Evolutionary conservation across 1,284 basidiomycete species (phyloP).

Genomic region (Caloboletus inedulis): DNA sequence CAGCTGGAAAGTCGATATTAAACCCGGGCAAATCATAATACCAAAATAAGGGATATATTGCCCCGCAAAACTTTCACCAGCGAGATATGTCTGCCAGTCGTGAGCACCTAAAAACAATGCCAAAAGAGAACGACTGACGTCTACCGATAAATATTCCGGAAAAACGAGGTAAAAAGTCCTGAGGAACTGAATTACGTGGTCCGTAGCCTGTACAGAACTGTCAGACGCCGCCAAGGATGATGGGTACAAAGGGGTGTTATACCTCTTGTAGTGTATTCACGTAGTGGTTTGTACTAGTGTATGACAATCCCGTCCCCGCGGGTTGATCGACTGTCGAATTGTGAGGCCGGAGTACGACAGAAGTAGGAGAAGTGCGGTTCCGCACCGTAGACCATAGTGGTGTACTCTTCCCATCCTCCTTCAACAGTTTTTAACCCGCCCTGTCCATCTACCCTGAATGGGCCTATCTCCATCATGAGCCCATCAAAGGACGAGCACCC

Average conservation of each 20-base stretch:
- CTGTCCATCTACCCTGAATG: slow-evolving; percentile 81
- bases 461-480: slow-evolving; percentile 96
- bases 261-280: slow-evolving; percentile 79
- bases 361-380: slow-evolving; percentile 9
- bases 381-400: slow-evolving; percentile 91
- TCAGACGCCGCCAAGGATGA: background rate
- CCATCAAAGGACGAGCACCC: slow-evolving; percentile 98
- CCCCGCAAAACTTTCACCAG: slow-evolving; percentile 96
- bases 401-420: slow-evolving; percentile 98
- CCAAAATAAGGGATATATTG: slow-evolving; percentile 97
- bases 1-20: background rate
- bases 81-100: slow-evolving; percentile 74
- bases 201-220: slow-evolving; percentile 56
- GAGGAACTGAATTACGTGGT: slow-evolving; percentile 83
- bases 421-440: slow-evolving; percentile 77
- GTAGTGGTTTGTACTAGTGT: slow-evolving; percentile 82
- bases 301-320: slow-evolving; percentile 93
- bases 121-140: slow-evolving; percentile 55
- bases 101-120: slow-evolving; percentile 11
- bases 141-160: slow-evolving; percentile 81
- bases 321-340: slow-evolving; percentile 80
- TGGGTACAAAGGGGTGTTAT: slow-evolving; percentile 13
- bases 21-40: slow-evolving; percentile 30
- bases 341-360: slow-evolving; percentile 10
- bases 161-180: slow-evolving; percentile 87